Conservation (phyloP, 2,329 filamentous ascomycete genomes). For the Ceratocystiopsis brevicomis region DNA sequence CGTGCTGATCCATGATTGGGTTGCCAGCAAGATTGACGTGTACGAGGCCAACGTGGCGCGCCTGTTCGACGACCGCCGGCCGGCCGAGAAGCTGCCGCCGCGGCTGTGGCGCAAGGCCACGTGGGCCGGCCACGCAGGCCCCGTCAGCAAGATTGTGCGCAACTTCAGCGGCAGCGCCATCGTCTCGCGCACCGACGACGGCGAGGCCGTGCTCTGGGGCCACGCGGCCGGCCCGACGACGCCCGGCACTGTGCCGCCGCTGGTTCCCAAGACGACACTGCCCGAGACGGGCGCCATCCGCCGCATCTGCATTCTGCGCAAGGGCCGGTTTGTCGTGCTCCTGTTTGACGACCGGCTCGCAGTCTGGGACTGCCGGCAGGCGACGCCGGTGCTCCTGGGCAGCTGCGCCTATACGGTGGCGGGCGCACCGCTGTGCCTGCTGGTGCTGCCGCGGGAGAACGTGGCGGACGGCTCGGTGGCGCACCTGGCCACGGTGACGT, state of each 20-base stretch:
- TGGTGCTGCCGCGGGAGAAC: constrained; percentile 49
- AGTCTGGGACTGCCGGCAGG: constrained; percentile 58
- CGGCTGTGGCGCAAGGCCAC: constrained; percentile 44
- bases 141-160: constrained; percentile 71
- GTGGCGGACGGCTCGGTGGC: constrained; percentile 35
- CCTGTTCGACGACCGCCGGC: constrained; percentile 55
- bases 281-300: constrained; percentile 53
- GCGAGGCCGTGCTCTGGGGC: constrained; percentile 70
- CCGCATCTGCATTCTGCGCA: constrained; percentile 57
- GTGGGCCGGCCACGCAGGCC: constrained; percentile 69
- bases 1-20: constrained; percentile 55
- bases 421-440: constrained; percentile 61
- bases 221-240: constrained; percentile 34
- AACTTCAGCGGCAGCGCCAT: constrained; percentile 66
- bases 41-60: constrained; percentile 62
- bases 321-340: constrained; percentile 66
- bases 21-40: constrained; percentile 69
- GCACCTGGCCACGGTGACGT: constrained; percentile 68
- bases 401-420: constrained; percentile 36
- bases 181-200: constrained; percentile 59
- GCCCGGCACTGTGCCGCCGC: constrained; percentile 23
- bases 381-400: constrained; percentile 38
- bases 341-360: constrained; percentile 51
- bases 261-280: constrained; percentile 39
- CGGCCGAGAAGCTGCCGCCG: constrained; percentile 34